Percentiles rank a stretch among this genome's conserved stretches.
phyloP scores from a whole-genome alignment of 148 eudicot genomes.

The Vaccinium macrocarpon region DNA sequence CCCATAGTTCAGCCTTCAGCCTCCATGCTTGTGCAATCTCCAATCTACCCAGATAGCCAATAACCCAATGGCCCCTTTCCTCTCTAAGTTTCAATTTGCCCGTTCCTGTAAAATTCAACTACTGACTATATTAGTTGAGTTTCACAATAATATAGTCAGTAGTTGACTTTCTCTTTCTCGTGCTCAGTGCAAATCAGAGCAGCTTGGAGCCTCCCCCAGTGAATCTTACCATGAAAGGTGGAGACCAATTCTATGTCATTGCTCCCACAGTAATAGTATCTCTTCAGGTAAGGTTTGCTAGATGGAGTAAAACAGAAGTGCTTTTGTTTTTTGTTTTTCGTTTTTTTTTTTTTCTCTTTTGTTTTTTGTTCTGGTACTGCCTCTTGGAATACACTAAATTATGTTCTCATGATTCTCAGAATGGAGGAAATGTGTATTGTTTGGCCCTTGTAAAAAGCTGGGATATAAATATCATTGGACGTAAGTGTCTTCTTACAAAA shows the following conservation, averaged over 20 bases:
- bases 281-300: slow-evolving; percentile 28
- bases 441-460: slow-evolving; percentile 59
- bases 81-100: too few relatives aligned
- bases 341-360: not conserved
- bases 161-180: slow-evolving; percentile 14
- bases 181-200: slow-evolving; percentile 47
- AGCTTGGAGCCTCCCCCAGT: slow-evolving; percentile 33
- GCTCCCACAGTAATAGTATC: slow-evolving; percentile 32
- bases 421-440: slow-evolving; percentile 41
- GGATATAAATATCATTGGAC: slow-evolving; percentile 58
- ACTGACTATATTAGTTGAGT: not conserved
- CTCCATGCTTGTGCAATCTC: too few relatives aligned
- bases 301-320: not conserved
- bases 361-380: not conserved
- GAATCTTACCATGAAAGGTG: slow-evolving; percentile 76
- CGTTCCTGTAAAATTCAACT: not conserved
- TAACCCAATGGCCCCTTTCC: too few relatives aligned
- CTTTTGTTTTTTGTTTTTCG: too few relatives aligned
- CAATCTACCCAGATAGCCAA: too few relatives aligned
- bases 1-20: too few relatives aligned
- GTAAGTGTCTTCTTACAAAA: slow-evolving; percentile 31
- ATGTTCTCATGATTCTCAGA: slow-evolving; percentile 28
- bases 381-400: slow-evolving; percentile 7
- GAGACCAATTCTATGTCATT: slow-evolving; percentile 36
- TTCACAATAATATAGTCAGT: too few relatives aligned